These are phyloP conservation scores for Pezicula carpinea DNA, from an alignment of 2,329 filamentous ascomycete genomes.

Conservation along the genomic window DNA sequence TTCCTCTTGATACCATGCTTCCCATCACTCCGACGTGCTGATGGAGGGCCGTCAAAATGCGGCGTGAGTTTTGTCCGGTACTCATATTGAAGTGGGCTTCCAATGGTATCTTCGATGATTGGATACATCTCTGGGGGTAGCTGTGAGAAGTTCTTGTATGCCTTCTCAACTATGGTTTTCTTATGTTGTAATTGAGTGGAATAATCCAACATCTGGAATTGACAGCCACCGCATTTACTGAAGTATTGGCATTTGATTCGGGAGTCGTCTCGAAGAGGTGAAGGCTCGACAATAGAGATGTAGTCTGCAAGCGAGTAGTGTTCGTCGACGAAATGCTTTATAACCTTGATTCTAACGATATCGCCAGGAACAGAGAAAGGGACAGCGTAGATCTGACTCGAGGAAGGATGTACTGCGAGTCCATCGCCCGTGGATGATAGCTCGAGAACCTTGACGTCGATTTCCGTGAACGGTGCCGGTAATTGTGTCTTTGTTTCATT, in stretches of 20 bases:
- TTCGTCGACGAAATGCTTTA: slow-evolving; percentile 61
- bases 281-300: slow-evolving; percentile 69
- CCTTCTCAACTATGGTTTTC: slow-evolving; percentile 80
- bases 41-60: slow-evolving; percentile 80
- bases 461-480: slow-evolving; percentile 66
- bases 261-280: slow-evolving; percentile 69
- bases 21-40: slow-evolving; percentile 39
- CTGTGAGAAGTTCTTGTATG: slow-evolving; percentile 86
- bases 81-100: slow-evolving; percentile 83
- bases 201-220: slow-evolving; percentile 97
- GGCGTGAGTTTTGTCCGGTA: slow-evolving; percentile 97
- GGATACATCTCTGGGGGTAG: slow-evolving; percentile 73
- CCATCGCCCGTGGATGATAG: slow-evolving; percentile 92
- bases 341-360: slow-evolving; percentile 70
- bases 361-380: slow-evolving; percentile 89
- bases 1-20: slow-evolving; percentile 47
- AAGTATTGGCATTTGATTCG: slow-evolving; percentile 85
- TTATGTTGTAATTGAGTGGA: slow-evolving; percentile 81
- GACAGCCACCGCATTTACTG: slow-evolving; percentile 80
- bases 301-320: slow-evolving; percentile 79
- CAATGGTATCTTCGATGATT: slow-evolving; percentile 75
- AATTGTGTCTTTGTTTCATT: slow-evolving; percentile 32
- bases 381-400: slow-evolving; percentile 70
- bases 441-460: slow-evolving; percentile 75
- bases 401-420: slow-evolving; percentile 66